Conservation (phyloP, 306 rosid species). For the Sesbania bispinosa region DNA sequence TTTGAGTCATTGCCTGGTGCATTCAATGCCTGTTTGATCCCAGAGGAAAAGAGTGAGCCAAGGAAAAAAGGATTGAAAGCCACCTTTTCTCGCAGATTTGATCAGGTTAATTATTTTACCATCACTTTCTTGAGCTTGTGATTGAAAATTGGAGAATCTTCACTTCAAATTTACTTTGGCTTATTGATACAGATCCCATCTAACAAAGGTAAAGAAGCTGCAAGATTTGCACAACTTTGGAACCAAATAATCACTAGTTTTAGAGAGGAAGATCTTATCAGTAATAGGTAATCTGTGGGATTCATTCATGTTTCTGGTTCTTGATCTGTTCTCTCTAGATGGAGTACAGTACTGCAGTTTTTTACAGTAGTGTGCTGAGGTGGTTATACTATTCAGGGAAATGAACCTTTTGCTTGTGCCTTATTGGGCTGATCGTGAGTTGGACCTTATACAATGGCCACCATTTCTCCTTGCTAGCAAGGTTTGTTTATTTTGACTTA, state of each 20-base stretch:
- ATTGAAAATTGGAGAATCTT: background rate
- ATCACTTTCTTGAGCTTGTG: constrained; percentile 4
- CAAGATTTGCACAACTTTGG: constrained; percentile 98
- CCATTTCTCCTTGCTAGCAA: constrained; percentile 99
- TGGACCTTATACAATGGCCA: constrained; percentile 92
- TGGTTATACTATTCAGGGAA: constrained; percentile 58
- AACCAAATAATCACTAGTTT: constrained; percentile 87
- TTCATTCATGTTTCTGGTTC: constrained; percentile 2
- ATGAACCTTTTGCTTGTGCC: constrained; percentile 96
- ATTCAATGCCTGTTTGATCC: constrained; percentile 77
- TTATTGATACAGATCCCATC: constrained; percentile 50
- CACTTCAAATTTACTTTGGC: constrained; percentile 1
- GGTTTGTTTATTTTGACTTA: constrained; percentile 42
- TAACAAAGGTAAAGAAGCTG: constrained; percentile 82
- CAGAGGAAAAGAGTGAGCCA: constrained; percentile 68
- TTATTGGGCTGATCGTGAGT: constrained; percentile 89
- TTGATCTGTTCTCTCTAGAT: background rate
- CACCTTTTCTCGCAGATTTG: constrained; percentile 65
- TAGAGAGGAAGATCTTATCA: constrained; percentile 95
- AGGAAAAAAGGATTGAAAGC: constrained; percentile 92
- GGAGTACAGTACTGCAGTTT: background rate
- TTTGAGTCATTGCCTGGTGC: constrained; percentile 87
- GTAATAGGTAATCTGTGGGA: constrained; percentile 53
- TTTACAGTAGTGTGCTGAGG: constrained; percentile 8
- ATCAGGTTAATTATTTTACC: constrained; percentile 34